phyloP scores from a whole-genome alignment of 208 protist genomes.

The Trypanosoma cruzi region DNA sequence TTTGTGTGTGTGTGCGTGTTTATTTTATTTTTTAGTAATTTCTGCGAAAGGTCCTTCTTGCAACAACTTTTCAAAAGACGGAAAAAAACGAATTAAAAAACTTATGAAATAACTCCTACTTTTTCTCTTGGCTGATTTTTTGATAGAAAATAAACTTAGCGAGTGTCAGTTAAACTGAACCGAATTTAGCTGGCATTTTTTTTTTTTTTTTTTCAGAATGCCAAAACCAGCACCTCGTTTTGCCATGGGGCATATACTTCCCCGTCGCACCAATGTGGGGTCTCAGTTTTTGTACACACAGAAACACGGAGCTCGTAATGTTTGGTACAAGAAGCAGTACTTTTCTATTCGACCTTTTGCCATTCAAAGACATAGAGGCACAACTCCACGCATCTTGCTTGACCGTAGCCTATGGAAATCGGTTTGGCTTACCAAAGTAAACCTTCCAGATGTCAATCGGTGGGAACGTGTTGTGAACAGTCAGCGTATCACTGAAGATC shows the following conservation, averaged over 20 bases:
- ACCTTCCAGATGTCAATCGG: constrained; percentile 81
- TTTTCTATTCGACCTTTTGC: constrained; percentile 80
- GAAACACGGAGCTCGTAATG: constrained; percentile 66
- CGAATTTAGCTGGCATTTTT: not conserved
- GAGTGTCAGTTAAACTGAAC: not conserved
- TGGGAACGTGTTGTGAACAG: constrained; percentile 93
- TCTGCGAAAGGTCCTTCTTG: too few species aligned
- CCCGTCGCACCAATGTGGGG: constrained; percentile 80
- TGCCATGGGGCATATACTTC: constrained; percentile 35
- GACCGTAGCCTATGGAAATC: constrained; percentile 80
- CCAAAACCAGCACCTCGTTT: constrained; percentile 49
- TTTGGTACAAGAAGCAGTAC: constrained; percentile 84
- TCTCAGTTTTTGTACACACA: constrained; percentile 82
- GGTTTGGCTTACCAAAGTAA: constrained; percentile 68
- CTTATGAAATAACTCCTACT: too few species aligned
- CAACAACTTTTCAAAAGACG: too few species aligned
- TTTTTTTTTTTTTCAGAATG: constrained; percentile 27
- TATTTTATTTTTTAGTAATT: constrained; percentile 24
- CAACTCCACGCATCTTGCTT: constrained; percentile 83
- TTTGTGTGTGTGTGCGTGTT: not conserved
- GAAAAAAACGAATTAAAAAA: too few species aligned
- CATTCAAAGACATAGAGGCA: constrained; percentile 59
- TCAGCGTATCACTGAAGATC: constrained; percentile 85
- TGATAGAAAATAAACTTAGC: not conserved
- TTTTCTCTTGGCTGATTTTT: too few species aligned